phyloP scores from a whole-genome alignment of 2,329 filamentous ascomycete species.

The Mariannaea elegans region DNA sequence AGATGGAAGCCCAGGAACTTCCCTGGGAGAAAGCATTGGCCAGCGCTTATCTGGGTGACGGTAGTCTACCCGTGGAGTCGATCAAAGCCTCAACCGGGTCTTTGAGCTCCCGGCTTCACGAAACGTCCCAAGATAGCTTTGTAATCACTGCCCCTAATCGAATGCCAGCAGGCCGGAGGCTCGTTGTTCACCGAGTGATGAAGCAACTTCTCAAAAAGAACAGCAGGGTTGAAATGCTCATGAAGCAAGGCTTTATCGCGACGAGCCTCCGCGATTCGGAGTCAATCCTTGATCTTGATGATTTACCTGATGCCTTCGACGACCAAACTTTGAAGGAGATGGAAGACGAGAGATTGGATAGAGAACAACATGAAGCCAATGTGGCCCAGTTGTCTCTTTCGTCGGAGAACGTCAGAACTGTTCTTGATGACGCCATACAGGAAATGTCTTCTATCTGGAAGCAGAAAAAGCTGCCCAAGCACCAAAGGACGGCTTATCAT shows the following conservation, averaged over 20 bases:
- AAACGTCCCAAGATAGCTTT: constrained; percentile 39
- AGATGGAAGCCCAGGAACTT: neutral
- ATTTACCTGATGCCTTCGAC: constrained; percentile 52
- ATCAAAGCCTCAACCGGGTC: constrained; percentile 34
- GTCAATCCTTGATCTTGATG: constrained; percentile 55
- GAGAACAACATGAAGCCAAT: constrained; percentile 11
- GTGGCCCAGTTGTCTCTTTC: constrained; percentile 45
- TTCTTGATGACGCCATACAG: constrained; percentile 64
- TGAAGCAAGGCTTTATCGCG: constrained; percentile 17
- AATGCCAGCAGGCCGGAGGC: constrained; percentile 53
- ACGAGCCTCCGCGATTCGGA: constrained; percentile 34
- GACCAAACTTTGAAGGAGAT: constrained; percentile 69
- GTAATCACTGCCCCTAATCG: constrained; percentile 32
- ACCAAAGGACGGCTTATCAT: constrained; percentile 63
- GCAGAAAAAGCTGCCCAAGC: constrained; percentile 63
- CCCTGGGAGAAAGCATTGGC: constrained; percentile 34
- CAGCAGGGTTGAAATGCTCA: constrained; percentile 23
- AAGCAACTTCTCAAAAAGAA: constrained; percentile 50
- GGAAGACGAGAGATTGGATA: constrained; percentile 49
- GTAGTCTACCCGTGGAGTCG: constrained; percentile 35
- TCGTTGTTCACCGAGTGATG: constrained; percentile 54
- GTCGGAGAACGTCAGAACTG: constrained; percentile 55
- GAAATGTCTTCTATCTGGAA: constrained; percentile 64
- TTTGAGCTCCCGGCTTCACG: constrained; percentile 36
- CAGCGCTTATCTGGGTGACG: constrained; percentile 49